Evolutionary conservation across 1,284 basidiomycete genomes (phyloP), one percentile per base, ranked within the genome.

Genomic region (Cutaneotrichosporon sp.): DNA sequence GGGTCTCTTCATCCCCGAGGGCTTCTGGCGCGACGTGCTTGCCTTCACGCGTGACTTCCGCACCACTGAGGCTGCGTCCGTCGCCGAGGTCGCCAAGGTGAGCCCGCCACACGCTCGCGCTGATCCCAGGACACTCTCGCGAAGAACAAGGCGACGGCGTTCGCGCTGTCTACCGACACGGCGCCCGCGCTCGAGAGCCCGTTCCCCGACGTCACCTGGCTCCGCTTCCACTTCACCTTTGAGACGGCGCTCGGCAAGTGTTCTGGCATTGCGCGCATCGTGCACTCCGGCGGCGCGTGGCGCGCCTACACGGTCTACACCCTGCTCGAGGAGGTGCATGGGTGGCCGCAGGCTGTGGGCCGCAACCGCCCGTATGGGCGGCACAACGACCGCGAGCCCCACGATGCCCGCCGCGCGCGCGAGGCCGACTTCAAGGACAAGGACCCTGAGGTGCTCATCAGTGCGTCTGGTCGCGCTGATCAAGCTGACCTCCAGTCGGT

Each of bases 201-300:
- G 0, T 85, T 82, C 68, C 79, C 83, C 3, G 86, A 88, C 67
- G 67, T 89, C 31, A 83, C 80, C 1, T 89, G 86, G 84, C 80
- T 89, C 59, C 80, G 82, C 50, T 78, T 81, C 22, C 80, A 84
- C 63, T 89, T 88, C 74, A 79, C 75, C n/a, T 89, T 89, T 67
- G 81, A 83, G 60, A 87, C 85, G 0, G 76, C 76, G 9, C 73
- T 81, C 0, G 87, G 86, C 0, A 71, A 79, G 27, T 82, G 77
- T 0, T 83, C 81, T 10, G 86, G 84, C 27, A 78, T 88, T 45
- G 80, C 84, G 20, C 81, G 84, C 22, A 81, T 89, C 29, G 81
- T 88, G 2, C 86, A 84, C 0, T 49, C 56, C 11, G 77, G 80
- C 6, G 67, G 78, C 10, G 81, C 82, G 2, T 89, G 87, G 87